Evolutionary conservation across 192 early-diverging fungal genomes (phyloP), one percentile per base, ranked within the genome.

Genomic region (Neocallimastix lanati): DNA sequence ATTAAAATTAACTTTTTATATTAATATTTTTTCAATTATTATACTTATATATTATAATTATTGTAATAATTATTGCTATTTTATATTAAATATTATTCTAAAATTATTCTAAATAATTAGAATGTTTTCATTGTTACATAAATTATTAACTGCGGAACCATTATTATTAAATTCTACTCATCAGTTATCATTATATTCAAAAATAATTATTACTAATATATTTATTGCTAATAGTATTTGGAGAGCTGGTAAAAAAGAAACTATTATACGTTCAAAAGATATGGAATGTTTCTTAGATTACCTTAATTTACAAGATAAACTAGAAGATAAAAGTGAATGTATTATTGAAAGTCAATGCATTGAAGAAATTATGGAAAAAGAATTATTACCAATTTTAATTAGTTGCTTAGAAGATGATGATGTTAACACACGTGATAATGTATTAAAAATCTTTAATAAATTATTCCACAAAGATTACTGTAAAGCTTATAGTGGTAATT

Each of bases 351-450:
- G 4, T 79, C 33, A 79, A 18, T 28, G 58, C 28, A 79, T 77
- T 77, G 29, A 29, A n/a, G 77, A 33, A 21, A 21, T 78, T 33
- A 38, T 33, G 37, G 77, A 33, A 25, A 14, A 58, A 29, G 40
- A 85, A 30, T 37, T 86, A 29, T n/a, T 85, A 78, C 76, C 80
- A 29, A 79, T 85, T 16, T 30, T 87, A n/a, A 78, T 79, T 29
- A 82, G 80, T 29, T 81, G 79, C 28, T 29, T 87, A 78, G 88
- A 89, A 28, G 88, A 89, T 35, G 86, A 88, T 77, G 82, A 83
- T 27, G 78, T 80, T 12, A 80, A 29, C n/a, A 85, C 81, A 3
- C 35, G 87, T 27, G 36, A 38, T 16, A 80, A 67, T 21, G 82
- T 85, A 15, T 28, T 88, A 58, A 29, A 81, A 27, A 37, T 80